Conservation (phyloP, 108 stramenopile genomes). For the Cyclostephanos invisitatus region DNA sequence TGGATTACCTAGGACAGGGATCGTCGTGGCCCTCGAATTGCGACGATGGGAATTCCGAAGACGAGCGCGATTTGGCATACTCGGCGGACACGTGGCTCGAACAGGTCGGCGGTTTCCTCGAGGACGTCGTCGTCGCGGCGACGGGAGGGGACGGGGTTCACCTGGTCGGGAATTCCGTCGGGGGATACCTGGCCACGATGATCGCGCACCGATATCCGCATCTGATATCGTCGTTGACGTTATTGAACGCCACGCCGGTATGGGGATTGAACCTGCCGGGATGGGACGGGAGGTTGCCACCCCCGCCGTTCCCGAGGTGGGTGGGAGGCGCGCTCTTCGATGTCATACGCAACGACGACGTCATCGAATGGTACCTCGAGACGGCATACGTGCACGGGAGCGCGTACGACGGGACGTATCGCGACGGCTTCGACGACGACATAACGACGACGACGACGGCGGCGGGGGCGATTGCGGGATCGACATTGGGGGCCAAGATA, state of each 20-base stretch:
- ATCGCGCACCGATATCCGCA: constrained; percentile 59
- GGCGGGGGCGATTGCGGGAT: neutral
- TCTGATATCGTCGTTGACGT: constrained; percentile 51
- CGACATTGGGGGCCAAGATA: constrained; percentile 41
- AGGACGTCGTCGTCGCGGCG: constrained; percentile 48
- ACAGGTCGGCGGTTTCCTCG: constrained; percentile 63
- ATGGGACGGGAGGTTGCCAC: constrained; percentile 71
- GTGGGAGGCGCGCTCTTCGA: constrained; percentile 75
- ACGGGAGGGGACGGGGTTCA: constrained; percentile 47
- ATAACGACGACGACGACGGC: neutral
- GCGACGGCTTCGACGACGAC: constrained; percentile 12
- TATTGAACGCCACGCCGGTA: constrained; percentile 86
- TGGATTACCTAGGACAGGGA: constrained; percentile 90
- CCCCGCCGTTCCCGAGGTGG: constrained; percentile 57
- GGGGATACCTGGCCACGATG: constrained; percentile 72
- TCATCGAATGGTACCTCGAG: constrained; percentile 70
- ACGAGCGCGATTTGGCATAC: constrained; percentile 66
- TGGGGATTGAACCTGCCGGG: constrained; percentile 86
- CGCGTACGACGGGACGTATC: constrained; percentile 58
- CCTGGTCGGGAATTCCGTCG: constrained; percentile 79
- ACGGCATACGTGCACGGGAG: constrained; percentile 50
- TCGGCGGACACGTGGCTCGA: constrained; percentile 79
- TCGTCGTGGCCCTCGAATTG: constrained; percentile 78
- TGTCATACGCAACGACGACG: constrained; percentile 58
- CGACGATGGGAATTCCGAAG: constrained; percentile 59